Base-by-base conservation (phyloP, 1,284 basidiomycete species). In the Mrakiaceae sp. region DNA sequence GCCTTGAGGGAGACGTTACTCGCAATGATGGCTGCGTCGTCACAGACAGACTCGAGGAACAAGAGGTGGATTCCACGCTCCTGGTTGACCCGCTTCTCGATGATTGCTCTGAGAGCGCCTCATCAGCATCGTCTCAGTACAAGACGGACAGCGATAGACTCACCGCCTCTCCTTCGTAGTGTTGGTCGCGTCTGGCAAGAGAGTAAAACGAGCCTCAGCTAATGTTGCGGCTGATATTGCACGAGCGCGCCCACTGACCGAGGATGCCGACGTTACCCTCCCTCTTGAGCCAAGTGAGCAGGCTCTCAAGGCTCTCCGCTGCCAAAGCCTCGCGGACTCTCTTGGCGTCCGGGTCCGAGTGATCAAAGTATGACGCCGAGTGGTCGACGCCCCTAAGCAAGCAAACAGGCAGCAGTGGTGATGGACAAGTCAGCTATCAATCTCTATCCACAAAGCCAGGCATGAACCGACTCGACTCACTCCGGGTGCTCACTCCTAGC, bases 191-290 rank as follows among this genome's bases (percentile, higher is more conserved):
- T 97, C 90, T 92, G 67, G 3, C 40, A 8, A 14, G 39, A 5
- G 3, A 49, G n/a, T 46, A 55, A 52, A 51, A 11, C 10, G n/a
- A 9, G 16, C 49, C 16, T 40, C 7, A 49, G 12, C n/a, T 9
- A n/a, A 6, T 54, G 4, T 43, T 48, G 8, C 54, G 39, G 14
- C 3, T 10, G n/a, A 48, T 48, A 58, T 10, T 14, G n/a, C 27
- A 54, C 11, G 11, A 12, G 8, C 3, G n/a, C 44, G 11, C 57
- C 52, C 44, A 73, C 81, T 62, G 70, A 90, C 91, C 95, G 76
- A 97, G 95, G 70, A 99, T 98, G 7, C 92, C 96, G 47, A 98
- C 95, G 73, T 99, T 98, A 0, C 96, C 95, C 12, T 87, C 84
- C 76, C 88, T 90, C 77, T 90, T 93, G 64, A 99, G 78, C 95